Conservation (phyloP, 306 rosid species). For the Cucumis melo region DNA sequence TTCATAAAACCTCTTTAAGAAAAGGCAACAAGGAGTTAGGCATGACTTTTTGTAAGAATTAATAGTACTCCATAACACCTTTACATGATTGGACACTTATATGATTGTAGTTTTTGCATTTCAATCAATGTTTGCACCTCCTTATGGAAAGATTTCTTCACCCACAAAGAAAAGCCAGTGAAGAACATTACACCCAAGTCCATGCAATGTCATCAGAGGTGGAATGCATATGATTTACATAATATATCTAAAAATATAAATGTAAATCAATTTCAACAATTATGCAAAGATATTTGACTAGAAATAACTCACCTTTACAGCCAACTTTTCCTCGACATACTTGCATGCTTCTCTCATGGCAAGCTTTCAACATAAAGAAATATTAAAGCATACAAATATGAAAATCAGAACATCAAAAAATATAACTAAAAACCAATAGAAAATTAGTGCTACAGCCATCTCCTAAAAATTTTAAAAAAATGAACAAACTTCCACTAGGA, state of each 20-base stretch:
- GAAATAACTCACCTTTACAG: slow-evolving; percentile 50
- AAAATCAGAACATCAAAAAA: neutral
- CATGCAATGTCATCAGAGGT: neutral
- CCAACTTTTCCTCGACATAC: slow-evolving; percentile 66
- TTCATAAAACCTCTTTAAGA: neutral
- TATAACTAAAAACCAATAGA: neutral
- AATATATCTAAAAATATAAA: neutral
- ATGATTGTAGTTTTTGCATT: neutral
- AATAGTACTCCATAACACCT: neutral
- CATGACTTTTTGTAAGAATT: neutral
- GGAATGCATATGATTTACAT: neutral
- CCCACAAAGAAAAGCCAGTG: neutral
- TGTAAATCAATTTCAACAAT: neutral
- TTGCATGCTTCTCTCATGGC: slow-evolving; percentile 98
- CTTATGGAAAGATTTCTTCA: neutral
- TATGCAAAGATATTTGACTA: neutral
- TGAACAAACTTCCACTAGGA: neutral
- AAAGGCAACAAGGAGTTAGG: neutral
- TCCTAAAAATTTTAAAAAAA: neutral
- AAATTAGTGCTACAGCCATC: neutral
- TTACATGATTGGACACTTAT: neutral
- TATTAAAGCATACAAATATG: neutral
- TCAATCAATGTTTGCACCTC: neutral
- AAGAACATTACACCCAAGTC: neutral
- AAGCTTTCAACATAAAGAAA: slow-evolving; percentile 37